These are phyloP conservation scores for Phytophthora pluvialis DNA, from an alignment of 352 stramenopile species.

Conservation along the genomic window DNA sequence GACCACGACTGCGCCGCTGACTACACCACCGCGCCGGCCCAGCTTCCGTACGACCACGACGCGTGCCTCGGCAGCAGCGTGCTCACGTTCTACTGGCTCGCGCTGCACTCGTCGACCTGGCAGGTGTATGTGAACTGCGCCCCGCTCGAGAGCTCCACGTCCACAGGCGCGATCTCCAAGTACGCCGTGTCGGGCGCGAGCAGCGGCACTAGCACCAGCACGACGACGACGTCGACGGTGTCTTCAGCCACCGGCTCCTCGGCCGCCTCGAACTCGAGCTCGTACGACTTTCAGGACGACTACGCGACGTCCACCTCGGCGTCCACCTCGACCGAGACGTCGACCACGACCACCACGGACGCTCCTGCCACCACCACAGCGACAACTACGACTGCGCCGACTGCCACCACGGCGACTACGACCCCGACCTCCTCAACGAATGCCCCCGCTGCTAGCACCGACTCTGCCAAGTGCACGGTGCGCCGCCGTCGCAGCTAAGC, in stretches of 20 bases:
- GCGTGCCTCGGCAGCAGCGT: conserved; percentile 32
- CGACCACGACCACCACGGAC: conserved; percentile 11
- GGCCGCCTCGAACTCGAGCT: conserved; percentile 22
- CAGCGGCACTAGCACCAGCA: conserved; percentile 1
- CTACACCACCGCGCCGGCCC: conserved; percentile 33
- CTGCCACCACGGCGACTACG: conserved; percentile 14
- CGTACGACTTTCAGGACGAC: conserved; percentile 18
- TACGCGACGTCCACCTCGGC: conserved; percentile 9
- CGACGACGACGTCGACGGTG: conserved; percentile 9
- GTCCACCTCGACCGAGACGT: conserved; percentile 3
- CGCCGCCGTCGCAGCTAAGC: conserved; percentile 30
- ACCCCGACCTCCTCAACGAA: conserved; percentile 6
- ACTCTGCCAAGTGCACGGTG: conserved; percentile 34
- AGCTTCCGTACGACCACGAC: conserved; percentile 47
- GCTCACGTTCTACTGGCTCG: conserved; percentile 51
- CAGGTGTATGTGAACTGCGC: conserved; percentile 59
- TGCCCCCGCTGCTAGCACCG: conserved; percentile 7
- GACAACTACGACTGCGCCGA: conserved; percentile 4
- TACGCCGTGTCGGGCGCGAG: conserved; percentile 28
- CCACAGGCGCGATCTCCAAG: conserved; percentile 30
- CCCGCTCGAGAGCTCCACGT: conserved; percentile 26
- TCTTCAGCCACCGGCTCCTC: conserved; percentile 15
- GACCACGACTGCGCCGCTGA: conserved; percentile 44
- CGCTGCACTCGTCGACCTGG: conserved; percentile 47
- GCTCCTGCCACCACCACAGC: conserved; percentile 12